Base-by-base conservation (phyloP, 2,329 filamentous ascomycete species). In the Plectosphaerella sp. region DNA sequence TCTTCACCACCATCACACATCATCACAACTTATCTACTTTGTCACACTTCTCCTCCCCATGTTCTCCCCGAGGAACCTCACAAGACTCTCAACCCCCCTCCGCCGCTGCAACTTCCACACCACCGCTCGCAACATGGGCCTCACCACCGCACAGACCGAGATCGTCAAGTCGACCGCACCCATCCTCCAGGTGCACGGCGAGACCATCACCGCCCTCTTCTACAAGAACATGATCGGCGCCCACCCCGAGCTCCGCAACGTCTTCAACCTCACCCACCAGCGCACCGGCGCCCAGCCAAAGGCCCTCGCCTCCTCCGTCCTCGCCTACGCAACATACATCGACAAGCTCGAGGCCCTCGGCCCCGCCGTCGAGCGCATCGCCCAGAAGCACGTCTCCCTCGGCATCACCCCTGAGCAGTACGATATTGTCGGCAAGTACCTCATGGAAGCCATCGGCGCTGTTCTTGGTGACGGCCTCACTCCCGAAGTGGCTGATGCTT, bases 141-240 rank as follows among this genome's bases (percentile, higher is more conserved):
- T 90, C 53, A 84, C 85, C 11, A 70, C 78, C 24, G 72, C 78
- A 37, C 88, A 93, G 72, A 77, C 86, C 57, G 71, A 78, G 55
- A 84, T 87, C 59, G 85, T 94, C 73, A 92, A 91, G 69, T 77
- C 88, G 37, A 93, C 89, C 2, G 87, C 84, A 39, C 89, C 89
- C 2, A 78, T 90, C 16, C 77, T 92, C 8, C 78, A 83, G 57
- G 74, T 83, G 55, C 81, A 91, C 65, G 89, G 88, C 67, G 73
- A 74, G 16, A 72, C 77, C 45, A 89, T 92, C 67, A 91, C 87
- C n/a, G 77, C 74, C 2, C 71, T 78, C 56, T 91, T 93, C 73
- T 92, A 93, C 74, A 71, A 74, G 45, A 85, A 83, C 69, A 76
- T 92, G 71, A 75, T 92, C 25, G 57, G 56, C 15, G 82, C 81